phyloP scores from a whole-genome alignment of 1,284 basidiomycete species.

The Thecaphora frezii region DNA sequence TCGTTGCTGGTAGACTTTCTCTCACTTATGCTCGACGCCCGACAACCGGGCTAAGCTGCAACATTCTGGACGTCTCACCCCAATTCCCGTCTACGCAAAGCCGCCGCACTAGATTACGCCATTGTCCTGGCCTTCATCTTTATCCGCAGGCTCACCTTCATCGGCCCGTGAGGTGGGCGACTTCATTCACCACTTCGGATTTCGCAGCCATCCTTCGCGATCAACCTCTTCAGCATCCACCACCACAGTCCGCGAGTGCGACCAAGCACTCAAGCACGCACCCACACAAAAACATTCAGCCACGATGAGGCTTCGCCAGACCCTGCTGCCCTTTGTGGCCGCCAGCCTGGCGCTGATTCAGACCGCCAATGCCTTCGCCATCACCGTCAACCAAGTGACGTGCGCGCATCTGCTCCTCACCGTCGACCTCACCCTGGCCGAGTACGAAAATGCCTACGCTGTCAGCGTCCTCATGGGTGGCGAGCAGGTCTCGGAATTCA shows the following conservation, averaged over 20 bases:
- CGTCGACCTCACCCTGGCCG: conserved; percentile 14
- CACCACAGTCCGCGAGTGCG: neutral
- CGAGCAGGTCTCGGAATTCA: conserved; percentile 13
- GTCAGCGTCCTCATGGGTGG: conserved; percentile 13
- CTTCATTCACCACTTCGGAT: too few relatives aligned
- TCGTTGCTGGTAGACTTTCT: too few relatives aligned
- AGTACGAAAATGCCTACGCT: conserved; percentile 5
- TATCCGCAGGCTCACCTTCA: too few relatives aligned
- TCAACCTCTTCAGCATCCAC: too few relatives aligned
- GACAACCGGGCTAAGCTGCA: too few relatives aligned
- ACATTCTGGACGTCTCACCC: too few relatives aligned
- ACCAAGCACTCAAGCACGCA: neutral
- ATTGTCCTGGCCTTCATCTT: too few relatives aligned
- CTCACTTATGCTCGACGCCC: too few relatives aligned
- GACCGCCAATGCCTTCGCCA: conserved; percentile 8
- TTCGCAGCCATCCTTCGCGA: too few relatives aligned
- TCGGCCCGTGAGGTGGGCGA: too few relatives aligned
- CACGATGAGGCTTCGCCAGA: conserved; percentile 9
- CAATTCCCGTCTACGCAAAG: too few relatives aligned
- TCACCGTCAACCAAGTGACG: conserved; percentile 18
- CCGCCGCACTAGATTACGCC: too few relatives aligned
- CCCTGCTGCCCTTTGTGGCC: conserved; percentile 13
- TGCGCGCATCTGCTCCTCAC: conserved; percentile 21
- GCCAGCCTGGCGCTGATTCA: conserved; percentile 16
- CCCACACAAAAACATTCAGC: neutral